Conservation (phyloP, 2,329 filamentous ascomycete genomes). For the Whalleya microplaca region DNA sequence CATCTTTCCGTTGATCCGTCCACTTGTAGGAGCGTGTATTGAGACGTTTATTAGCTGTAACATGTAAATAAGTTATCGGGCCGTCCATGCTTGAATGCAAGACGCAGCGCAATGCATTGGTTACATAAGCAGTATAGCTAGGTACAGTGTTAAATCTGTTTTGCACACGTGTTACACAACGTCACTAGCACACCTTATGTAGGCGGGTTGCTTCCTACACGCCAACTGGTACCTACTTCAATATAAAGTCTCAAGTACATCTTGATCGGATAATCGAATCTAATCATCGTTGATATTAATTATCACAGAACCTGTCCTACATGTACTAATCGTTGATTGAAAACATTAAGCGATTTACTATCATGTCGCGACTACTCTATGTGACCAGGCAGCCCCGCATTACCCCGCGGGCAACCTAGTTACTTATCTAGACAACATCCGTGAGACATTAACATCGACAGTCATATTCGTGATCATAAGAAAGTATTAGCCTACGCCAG, state of each 20-base stretch:
- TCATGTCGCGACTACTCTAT: too few species aligned
- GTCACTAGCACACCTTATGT: too few species aligned
- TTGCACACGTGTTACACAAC: too few species aligned
- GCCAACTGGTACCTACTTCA: not conserved
- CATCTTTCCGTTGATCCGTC: slow-evolving; percentile 53
- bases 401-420: too few species aligned
- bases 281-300: not conserved
- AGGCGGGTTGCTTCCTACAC: too few species aligned
- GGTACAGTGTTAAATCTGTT: too few species aligned
- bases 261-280: not conserved
- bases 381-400: too few species aligned
- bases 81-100: too few species aligned
- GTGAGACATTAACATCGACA: not conserved
- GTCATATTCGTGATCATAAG: slow-evolving; percentile 14
- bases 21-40: not conserved
- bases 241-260: not conserved
- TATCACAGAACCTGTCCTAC: not conserved
- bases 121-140: too few species aligned
- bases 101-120: too few species aligned
- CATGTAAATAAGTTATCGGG: too few species aligned
- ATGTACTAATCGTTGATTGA: not conserved
- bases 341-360: not conserved
- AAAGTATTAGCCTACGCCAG: too few species aligned
- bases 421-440: not conserved
- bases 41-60: not conserved